Evolutionary conservation across 192 early-diverging fungal genomes (phyloP).

Genomic region (Coemansia sp.): DNA sequence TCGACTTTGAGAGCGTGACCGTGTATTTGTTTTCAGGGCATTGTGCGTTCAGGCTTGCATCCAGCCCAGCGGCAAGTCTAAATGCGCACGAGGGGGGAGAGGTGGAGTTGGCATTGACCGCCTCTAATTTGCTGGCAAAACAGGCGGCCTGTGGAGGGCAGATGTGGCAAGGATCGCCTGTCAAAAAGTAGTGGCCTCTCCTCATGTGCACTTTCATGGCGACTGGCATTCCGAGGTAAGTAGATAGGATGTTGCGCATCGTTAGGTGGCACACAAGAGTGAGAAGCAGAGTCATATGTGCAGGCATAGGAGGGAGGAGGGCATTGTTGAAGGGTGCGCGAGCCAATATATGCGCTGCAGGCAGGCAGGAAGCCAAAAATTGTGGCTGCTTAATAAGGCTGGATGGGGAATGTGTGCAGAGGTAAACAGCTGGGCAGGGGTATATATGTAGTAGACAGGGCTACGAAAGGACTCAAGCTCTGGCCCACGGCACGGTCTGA

Average conservation of each 20-base stretch:
- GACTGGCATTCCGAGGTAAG: neutral
- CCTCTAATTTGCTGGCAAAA: conserved; percentile 12
- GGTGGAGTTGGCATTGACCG: neutral
- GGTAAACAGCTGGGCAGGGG: neutral
- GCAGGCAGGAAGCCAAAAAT: conserved; percentile 2
- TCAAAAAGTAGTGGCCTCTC: neutral
- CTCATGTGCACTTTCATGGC: neutral
- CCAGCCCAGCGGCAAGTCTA: conserved; percentile 11
- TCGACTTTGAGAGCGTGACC: conserved; percentile 5
- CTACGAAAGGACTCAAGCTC: neutral
- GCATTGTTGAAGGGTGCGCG: conserved; percentile 10
- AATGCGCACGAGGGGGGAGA: neutral
- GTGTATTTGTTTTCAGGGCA: conserved; percentile 6
- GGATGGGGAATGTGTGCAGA: conserved; percentile 10
- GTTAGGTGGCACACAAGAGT: neutral
- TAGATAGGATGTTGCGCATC: neutral
- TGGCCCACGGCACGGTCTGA: neutral
- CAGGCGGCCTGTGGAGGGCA: neutral
- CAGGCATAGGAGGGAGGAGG: neutral
- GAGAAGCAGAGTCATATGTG: conserved; percentile 14
- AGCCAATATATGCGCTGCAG: conserved; percentile 13
- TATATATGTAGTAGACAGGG: neutral
- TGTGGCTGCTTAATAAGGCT: conserved; percentile 14
- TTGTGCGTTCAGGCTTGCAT: conserved; percentile 14
- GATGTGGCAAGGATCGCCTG: neutral